Evolutionary conservation across 345 rosid species (phyloP), one percentile per base, ranked within the genome.

Genomic region (Acer saccharum): DNA sequence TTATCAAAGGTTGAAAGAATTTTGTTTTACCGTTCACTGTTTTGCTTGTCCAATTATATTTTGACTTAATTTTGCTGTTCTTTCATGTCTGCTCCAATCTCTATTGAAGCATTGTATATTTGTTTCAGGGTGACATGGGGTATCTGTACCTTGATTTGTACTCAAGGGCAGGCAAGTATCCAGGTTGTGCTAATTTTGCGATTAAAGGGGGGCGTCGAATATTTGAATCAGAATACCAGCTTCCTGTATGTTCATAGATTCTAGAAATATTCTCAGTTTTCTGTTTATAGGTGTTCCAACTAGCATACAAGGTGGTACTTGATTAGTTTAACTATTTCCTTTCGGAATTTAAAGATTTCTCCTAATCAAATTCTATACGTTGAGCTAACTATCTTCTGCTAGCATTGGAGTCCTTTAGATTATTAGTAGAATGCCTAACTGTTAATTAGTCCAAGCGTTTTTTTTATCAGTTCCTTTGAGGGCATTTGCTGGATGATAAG

Each of bases 151-250:
- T 95, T 78, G 99, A 95, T 88, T 81, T 95, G 68, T 91, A 88
- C 79, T 87, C 94, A 3, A 91, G 99, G 83, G 85, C 88, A 69
- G 97, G 89, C 68, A 95, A 93, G 82, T 94, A 93, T 82, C 97
- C 98, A 55, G 94, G 98, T n/a, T 95, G 99, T 89, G 99, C 99
- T 69, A 91, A 89, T 87, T 95, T 95, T 87, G 91, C 98, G 20
- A 89, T 95, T 69, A 89, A 83, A 88, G 99, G 99, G 65, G 97
- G 93, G 48, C 91, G 98, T 17, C 84, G 82, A 65, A 80, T 93
- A n/a, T 95, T 98, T 77, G 93, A 89, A 67, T 78, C 87, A 16
- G 98, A 93, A 82, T 93, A 95, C 77, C 99, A 95, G 88, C 89
- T 94, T 77, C 99, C 99, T 75, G 99, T 95, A 95, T 69, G 92